Evolutionary conservation across 495 filamentous ascomycete species (phyloP), one percentile per base, ranked within the genome.

Genomic region (Evansstolkia leycettana): DNA sequence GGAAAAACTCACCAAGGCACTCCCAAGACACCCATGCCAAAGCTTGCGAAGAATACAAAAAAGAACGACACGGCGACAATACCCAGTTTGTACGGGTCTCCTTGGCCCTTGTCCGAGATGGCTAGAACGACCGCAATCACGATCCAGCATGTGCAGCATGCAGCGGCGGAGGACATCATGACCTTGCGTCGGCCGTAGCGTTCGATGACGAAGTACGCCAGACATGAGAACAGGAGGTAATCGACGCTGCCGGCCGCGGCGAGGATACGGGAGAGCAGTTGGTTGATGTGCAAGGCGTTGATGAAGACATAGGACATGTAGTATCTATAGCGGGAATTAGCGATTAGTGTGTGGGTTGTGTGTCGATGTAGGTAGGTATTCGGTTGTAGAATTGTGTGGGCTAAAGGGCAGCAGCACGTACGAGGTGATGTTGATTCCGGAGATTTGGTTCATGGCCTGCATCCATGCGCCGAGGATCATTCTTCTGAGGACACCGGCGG

Each of bases 61-160:
- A 57, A 53, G 43, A 57, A 57, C 26, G 49, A 36, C 14, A 49
- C 47, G 5, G 55, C 50, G 1, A 45, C 51, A 28, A 32, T 39
- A 1, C 51, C 53, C 17, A 58, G 50, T 10, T 53, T 64, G 33
- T 43, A 52, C 15, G 53, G 46, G 7, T 41, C 38, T 7, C 45
- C 43, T 9, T 51, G 50, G 41, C 38, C 42, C 2, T 46, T 48
- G 36, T 70, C 61, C 0, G 56, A 50, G 33, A 60, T 69, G 0
- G 59, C 47, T 2, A 80, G 50, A 3, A 75, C 45, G 34, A 74
- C 52, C 0, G 73, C 75, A 26, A 80, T 73, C 31, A 77, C 52
- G 13, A 73, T 37, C 46, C 72, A 78, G 43, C 67, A 66, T 2
- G 59, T 7, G 32, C 45, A 55, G 39, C 72, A 68, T 2, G 63